phyloP scores from a whole-genome alignment of 169 alveolate species.

The Plasmodium adleri region DNA sequence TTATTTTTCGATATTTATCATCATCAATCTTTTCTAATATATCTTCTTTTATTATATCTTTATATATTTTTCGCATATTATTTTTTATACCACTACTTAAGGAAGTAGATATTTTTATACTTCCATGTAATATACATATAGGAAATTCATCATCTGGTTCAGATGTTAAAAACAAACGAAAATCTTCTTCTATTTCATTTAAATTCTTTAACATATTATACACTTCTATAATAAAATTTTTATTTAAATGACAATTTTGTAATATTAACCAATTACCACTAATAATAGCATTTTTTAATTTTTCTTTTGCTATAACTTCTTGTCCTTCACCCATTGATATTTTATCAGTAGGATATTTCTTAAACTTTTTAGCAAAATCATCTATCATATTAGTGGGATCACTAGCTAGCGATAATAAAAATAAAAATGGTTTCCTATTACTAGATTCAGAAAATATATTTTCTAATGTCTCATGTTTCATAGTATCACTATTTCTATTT shows the following conservation, averaged over 20 bases:
- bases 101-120: constrained; percentile 96
- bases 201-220: constrained; percentile 88
- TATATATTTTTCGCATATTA: constrained; percentile 94
- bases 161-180: constrained; percentile 94
- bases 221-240: constrained; percentile 93
- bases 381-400: constrained; percentile 96
- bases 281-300: constrained; percentile 90
- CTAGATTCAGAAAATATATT: constrained; percentile 90
- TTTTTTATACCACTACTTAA: constrained; percentile 97
- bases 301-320: constrained; percentile 92
- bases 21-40: constrained; percentile 94
- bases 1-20: constrained; percentile 94
- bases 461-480: constrained; percentile 94
- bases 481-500: constrained; percentile 91
- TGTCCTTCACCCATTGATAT: constrained; percentile 98
- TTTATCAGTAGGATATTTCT: constrained; percentile 93
- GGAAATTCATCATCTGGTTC: constrained; percentile 95
- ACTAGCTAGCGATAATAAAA: constrained; percentile 94
- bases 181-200: constrained; percentile 92
- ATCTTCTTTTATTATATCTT: constrained; percentile 93
- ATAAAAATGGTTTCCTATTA: constrained; percentile 91
- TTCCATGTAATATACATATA: constrained; percentile 95
- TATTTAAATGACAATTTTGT: constrained; percentile 96
- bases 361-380: constrained; percentile 94
- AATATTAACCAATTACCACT: constrained; percentile 96